Percentiles rank a stretch among this genome's conserved stretches.
Conservation (phyloP, 768 basidiomycete species). For the Suillus subluteus region DNA sequence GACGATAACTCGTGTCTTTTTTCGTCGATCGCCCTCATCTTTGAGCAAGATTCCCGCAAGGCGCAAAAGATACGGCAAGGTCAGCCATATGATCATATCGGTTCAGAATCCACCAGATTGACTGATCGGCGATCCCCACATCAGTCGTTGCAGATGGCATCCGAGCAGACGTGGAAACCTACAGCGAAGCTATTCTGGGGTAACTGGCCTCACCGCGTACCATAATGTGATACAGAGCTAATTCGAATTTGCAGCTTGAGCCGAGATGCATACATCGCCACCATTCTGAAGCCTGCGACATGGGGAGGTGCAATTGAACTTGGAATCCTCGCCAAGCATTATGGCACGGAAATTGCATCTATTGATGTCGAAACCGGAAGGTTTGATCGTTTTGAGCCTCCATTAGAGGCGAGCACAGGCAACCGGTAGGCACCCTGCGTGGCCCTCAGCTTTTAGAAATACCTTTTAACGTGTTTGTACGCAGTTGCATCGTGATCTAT, state of each 20-base stretch:
- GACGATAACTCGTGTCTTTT: constrained; percentile 98
- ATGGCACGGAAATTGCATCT: constrained; percentile 82
- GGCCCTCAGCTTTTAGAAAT: background rate
- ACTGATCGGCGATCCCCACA: constrained; percentile 7
- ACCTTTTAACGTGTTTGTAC: background rate
- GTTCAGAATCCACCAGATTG: constrained; percentile 2
- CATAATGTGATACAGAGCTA: constrained; percentile 7
- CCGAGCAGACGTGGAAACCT: constrained; percentile 66
- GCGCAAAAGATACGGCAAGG: constrained; percentile 74
- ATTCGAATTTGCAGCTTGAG: constrained; percentile 42
- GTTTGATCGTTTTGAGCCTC: constrained; percentile 78
- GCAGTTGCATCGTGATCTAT: constrained; percentile 81
- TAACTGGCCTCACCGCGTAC: constrained; percentile 31
- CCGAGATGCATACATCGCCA: constrained; percentile 74
- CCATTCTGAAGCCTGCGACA: constrained; percentile 76
- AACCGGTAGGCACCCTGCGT: constrained; percentile 27
- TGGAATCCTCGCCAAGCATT: constrained; percentile 81
- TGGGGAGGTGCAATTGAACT: constrained; percentile 99
- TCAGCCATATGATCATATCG: constrained; percentile 37
- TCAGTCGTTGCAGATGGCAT: constrained; percentile 88
- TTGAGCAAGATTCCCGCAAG: constrained; percentile 79
- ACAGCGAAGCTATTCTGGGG: constrained; percentile 89
- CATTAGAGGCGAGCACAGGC: constrained; percentile 40
- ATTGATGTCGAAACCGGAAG: constrained; percentile 93
- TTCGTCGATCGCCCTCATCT: constrained; percentile 81